Evolutionary conservation across 1,284 basidiomycete genomes (phyloP).

Genomic region (Ganoderma lingzhi): DNA sequence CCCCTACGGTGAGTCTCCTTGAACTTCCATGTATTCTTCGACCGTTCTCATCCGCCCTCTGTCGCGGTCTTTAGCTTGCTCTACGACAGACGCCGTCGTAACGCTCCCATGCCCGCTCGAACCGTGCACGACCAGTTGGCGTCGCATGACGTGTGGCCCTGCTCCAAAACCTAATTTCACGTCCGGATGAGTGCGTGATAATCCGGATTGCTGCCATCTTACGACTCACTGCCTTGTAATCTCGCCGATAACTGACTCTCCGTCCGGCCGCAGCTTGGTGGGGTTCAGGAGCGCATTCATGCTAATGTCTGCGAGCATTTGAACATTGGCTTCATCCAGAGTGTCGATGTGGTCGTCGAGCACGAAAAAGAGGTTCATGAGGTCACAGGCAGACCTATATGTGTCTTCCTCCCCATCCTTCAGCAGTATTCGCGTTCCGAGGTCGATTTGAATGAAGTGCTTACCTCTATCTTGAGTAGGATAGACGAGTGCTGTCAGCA

Average conservation of each 20-base stretch:
- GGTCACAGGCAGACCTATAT: slow-evolving; percentile 33
- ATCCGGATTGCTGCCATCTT: background rate
- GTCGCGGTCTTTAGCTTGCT: slow-evolving; percentile 42
- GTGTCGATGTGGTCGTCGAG: slow-evolving; percentile 39
- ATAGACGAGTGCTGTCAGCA: slow-evolving; percentile 33
- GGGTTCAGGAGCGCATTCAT: slow-evolving; percentile 38
- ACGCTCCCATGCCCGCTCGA: slow-evolving; percentile 30
- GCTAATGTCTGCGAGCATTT: slow-evolving; percentile 28
- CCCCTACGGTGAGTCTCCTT: slow-evolving; percentile 45
- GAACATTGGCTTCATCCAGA: slow-evolving; percentile 16
- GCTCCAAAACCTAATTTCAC: slow-evolving; percentile 36
- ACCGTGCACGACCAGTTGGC: slow-evolving; percentile 28
- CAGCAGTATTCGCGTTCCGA: background rate
- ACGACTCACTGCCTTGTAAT: slow-evolving; percentile 36
- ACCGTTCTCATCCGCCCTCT: slow-evolving; percentile 37
- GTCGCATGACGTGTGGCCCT: slow-evolving; percentile 29
- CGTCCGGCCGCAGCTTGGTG: slow-evolving; percentile 18
- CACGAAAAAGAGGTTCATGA: slow-evolving; percentile 38
- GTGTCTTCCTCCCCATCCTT: slow-evolving; percentile 18
- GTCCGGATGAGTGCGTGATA: background rate
- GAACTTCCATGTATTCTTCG: slow-evolving; percentile 43
- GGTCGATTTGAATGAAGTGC: background rate
- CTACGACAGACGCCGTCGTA: slow-evolving; percentile 44
- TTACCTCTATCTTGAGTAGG: slow-evolving; percentile 22
- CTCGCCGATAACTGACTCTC: slow-evolving; percentile 32